Evolutionary conservation across 805 yeast species (phyloP).

Genomic region (Lachancea waltii): DNA sequence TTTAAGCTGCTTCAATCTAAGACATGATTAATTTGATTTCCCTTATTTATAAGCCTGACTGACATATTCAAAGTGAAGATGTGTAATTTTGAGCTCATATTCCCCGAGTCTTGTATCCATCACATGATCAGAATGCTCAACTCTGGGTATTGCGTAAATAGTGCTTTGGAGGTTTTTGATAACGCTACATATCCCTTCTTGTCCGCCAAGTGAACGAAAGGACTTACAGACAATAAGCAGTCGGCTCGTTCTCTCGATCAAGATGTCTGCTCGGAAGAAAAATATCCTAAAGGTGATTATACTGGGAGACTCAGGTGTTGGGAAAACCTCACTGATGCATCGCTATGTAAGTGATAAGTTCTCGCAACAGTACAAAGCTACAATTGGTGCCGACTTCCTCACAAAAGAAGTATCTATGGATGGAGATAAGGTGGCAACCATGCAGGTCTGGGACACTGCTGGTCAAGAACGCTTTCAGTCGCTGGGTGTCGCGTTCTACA

Average conservation of each 20-base stretch:
- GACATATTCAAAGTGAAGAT: no score
- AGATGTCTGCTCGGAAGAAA: constrained; percentile 50
- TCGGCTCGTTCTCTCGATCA: neutral
- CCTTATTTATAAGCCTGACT: no score
- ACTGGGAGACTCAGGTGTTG: constrained; percentile 95
- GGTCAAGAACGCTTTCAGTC: constrained; percentile 98
- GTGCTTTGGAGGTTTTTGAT: no score
- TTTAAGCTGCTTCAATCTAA: no score
- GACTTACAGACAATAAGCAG: neutral
- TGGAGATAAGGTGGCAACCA: constrained; percentile 46
- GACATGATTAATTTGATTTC: no score
- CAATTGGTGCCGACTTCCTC: constrained; percentile 94
- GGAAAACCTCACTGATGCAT: constrained; percentile 95
- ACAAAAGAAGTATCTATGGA: constrained; percentile 87
- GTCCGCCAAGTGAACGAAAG: no score
- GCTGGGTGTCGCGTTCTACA: constrained; percentile 91
- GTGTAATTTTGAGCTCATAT: no score
- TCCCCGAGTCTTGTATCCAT: no score
- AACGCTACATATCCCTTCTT: no score
- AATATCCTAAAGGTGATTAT: constrained; percentile 81
- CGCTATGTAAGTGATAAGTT: constrained; percentile 94
- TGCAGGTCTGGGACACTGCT: constrained; percentile 96
- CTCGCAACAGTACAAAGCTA: constrained; percentile 92
- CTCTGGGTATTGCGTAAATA: no score
- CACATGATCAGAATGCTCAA: no score